A percentile compares a stretch with the other conserved stretches of the same genome.
phyloP scores from a whole-genome alignment of 345 rosid species.

The Cochlearia excelsa region DNA sequence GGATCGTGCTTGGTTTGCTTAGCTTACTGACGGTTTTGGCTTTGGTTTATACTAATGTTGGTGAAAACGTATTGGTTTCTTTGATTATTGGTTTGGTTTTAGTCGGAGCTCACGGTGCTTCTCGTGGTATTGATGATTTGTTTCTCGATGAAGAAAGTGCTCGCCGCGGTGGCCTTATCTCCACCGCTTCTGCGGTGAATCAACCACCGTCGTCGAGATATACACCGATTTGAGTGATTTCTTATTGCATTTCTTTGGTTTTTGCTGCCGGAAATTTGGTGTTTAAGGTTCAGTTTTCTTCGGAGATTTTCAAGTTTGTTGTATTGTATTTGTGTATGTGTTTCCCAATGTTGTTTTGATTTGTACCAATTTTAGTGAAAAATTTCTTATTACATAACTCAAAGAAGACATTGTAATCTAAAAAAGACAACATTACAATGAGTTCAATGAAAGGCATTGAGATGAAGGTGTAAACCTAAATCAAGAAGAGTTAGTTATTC shows the following conservation, averaged over 20 bases:
- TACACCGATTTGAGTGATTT: conserved; percentile 45
- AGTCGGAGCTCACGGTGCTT: conserved; percentile 62
- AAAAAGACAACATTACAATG: too few relatives aligned
- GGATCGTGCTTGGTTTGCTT: conserved; percentile 47
- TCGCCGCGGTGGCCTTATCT: conserved; percentile 57
- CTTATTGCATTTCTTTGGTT: background rate
- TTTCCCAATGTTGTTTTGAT: background rate
- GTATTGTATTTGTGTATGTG: conserved; percentile 1
- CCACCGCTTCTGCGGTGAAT: conserved; percentile 50
- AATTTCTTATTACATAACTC: too few relatives aligned
- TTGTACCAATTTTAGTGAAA: background rate
- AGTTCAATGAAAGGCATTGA: background rate
- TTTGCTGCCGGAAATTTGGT: background rate
- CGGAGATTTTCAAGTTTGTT: background rate
- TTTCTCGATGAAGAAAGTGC: conserved; percentile 65
- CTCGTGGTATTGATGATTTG: conserved; percentile 66
- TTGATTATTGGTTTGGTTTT: conserved; percentile 51
- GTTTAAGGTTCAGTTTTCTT: background rate
- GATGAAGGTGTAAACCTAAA: conserved; percentile 13
- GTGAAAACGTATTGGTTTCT: conserved; percentile 64
- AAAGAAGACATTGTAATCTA: too few relatives aligned
- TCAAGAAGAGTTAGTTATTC: conserved; percentile 22
- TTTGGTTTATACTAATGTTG: conserved; percentile 74
- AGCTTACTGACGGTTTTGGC: conserved; percentile 61
- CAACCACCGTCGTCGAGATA: conserved; percentile 48